Conservation (phyloP, 2,329 filamentous ascomycete genomes). For the Colletotrichum euphorbiae region DNA sequence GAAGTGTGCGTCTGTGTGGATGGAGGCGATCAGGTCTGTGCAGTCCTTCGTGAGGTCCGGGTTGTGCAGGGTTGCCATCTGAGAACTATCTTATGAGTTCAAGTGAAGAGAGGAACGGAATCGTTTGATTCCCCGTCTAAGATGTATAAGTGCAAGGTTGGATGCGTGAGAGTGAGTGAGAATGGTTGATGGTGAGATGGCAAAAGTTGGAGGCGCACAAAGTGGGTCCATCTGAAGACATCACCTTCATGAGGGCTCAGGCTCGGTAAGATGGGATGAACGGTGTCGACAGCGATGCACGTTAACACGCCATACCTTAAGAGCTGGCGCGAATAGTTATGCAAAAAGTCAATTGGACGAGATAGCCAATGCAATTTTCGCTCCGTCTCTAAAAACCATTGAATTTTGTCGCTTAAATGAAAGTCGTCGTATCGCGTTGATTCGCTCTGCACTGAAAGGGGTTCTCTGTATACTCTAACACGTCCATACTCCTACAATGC, state of each 20-base stretch:
- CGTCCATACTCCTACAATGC: constrained; percentile 90
- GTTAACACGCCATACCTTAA: not conserved
- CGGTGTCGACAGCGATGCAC: not conserved
- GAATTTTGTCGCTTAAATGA: too few relatives aligned
- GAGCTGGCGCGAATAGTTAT: too few relatives aligned
- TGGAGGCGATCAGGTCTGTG: not conserved
- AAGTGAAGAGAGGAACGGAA: too few relatives aligned
- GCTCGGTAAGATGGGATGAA: constrained; percentile 21
- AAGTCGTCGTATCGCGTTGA: constrained; percentile 28
- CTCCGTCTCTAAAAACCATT: not conserved
- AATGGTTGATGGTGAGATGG: not conserved
- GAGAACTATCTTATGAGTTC: not conserved
- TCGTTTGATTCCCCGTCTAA: too few relatives aligned
- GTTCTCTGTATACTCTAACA: constrained; percentile 58
- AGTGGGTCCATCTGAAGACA: constrained; percentile 33
- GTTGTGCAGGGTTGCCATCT: constrained; percentile 13
- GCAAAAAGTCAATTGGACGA: constrained; percentile 2
- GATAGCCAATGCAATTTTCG: not conserved
- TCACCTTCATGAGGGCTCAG: not conserved
- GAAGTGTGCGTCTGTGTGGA: constrained; percentile 12
- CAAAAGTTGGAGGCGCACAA: constrained; percentile 7
- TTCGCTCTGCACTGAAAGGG: constrained; percentile 34
- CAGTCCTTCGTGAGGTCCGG: constrained; percentile 23
- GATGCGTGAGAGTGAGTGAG: not conserved
- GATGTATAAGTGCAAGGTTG: too few relatives aligned